Percentiles rank a stretch among this genome's conserved stretches.
phyloP scores from a whole-genome alignment of 1,284 basidiomycete genomes.

The Sanghuangporus weigelae region DNA sequence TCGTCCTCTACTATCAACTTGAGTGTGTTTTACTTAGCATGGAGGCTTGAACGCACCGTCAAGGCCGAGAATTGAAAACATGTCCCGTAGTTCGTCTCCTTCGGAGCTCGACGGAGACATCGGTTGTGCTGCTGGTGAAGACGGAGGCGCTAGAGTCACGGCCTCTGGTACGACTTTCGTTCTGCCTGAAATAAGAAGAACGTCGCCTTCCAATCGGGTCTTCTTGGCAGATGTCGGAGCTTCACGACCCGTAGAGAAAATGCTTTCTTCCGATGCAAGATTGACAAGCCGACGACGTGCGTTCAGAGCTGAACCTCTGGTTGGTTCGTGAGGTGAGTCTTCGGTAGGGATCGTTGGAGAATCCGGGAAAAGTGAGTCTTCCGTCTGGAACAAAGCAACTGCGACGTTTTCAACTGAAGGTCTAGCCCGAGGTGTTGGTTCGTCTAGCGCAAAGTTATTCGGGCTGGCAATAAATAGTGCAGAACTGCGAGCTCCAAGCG shows the following conservation, averaged over 20 bases:
- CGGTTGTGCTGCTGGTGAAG: slow-evolving; percentile 3
- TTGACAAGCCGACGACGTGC: slow-evolving; percentile 15
- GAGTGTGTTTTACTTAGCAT: neutral
- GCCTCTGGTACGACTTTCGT: slow-evolving; percentile 5
- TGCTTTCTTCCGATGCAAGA: slow-evolving; percentile 28
- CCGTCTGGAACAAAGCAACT: neutral
- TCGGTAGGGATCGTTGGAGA: neutral
- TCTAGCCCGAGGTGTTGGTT: slow-evolving; percentile 11
- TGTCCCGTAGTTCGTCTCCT: slow-evolving; percentile 26
- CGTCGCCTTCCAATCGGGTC: slow-evolving; percentile 5
- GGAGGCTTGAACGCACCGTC: slow-evolving; percentile 24
- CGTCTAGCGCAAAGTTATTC: slow-evolving; percentile 1
- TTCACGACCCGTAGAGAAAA: slow-evolving; percentile 33
- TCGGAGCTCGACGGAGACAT: slow-evolving; percentile 17
- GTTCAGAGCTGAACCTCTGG: neutral
- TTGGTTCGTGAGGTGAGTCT: neutral
- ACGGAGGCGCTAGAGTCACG: slow-evolving; percentile 2
- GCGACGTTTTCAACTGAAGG: neutral
- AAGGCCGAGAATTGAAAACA: slow-evolving; percentile 29
- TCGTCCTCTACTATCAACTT: neutral
- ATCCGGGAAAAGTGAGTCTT: slow-evolving; percentile 14
- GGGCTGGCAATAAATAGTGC: neutral
- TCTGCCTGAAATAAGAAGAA: neutral
- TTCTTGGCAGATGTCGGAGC: slow-evolving; percentile 27
- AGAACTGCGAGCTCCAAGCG: neutral